phyloP scores from a whole-genome alignment of 768 basidiomycete species.

The Russula griseocarnosa region DNA sequence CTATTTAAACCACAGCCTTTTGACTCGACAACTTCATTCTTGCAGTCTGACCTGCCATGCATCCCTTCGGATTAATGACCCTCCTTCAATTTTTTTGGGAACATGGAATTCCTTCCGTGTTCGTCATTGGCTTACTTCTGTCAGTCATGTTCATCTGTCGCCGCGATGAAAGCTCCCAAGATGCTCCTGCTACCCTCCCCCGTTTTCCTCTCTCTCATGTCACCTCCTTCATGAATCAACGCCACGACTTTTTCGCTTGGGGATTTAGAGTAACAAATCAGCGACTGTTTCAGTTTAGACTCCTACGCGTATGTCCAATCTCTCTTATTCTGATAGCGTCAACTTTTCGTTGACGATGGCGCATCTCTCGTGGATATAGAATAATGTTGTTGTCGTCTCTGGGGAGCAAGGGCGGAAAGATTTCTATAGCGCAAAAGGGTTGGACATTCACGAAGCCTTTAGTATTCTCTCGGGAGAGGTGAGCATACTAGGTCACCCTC shows the following conservation, averaged over 20 bases:
- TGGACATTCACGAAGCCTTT: constrained; percentile 77
- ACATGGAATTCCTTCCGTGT: constrained; percentile 16
- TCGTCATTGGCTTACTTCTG: constrained; percentile 27
- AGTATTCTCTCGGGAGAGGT: constrained; percentile 76
- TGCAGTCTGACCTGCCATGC: constrained; percentile 35
- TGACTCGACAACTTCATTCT: not conserved
- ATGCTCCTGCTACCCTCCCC: constrained; percentile 52
- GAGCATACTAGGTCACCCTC: constrained; percentile 31
- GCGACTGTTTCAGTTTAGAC: constrained; percentile 63
- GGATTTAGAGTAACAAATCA: constrained; percentile 66
- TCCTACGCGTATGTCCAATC: constrained; percentile 52
- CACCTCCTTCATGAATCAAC: constrained; percentile 60
- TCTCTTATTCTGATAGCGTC: constrained; percentile 8
- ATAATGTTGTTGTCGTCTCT: constrained; percentile 70
- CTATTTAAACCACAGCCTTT: constrained; percentile 14
- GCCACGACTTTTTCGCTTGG: constrained; percentile 70
- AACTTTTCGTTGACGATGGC: constrained; percentile 11
- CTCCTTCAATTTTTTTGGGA: constrained; percentile 31
- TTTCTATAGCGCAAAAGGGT: constrained; percentile 65
- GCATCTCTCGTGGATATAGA: constrained; percentile 42
- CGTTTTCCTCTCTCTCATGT: constrained; percentile 56
- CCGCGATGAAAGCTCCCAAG: constrained; percentile 31
- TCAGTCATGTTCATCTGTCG: constrained; percentile 13
- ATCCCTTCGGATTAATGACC: constrained; percentile 42
- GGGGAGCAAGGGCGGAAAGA: constrained; percentile 65